A percentile compares a stretch with the other conserved stretches of the same genome.
These are phyloP conservation scores for Lactuca sativa DNA, from an alignment of 129 eudicot species.

Conservation along the genomic window DNA sequence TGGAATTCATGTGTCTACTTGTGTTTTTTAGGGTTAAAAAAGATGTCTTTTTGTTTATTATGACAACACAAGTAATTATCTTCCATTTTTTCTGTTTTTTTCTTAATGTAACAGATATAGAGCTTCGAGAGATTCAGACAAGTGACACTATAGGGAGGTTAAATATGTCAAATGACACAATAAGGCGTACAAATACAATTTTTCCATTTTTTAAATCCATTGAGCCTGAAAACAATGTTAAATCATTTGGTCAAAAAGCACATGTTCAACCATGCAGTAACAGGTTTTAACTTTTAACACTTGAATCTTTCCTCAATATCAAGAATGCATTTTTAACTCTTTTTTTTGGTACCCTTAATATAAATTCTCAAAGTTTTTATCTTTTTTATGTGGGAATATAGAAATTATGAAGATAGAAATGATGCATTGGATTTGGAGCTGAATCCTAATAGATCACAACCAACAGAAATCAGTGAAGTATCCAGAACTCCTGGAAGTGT, in stretches of 20 bases:
- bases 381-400: slow-evolving; percentile 15
- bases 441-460: slow-evolving; percentile 38
- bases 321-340: background rate
- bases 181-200: background rate
- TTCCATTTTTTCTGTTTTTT: slow-evolving; percentile 9
- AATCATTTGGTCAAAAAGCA: slow-evolving; percentile 22
- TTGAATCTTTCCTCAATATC: background rate
- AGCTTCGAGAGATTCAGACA: slow-evolving; percentile 33
- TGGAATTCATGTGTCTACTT: too few species aligned
- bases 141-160: slow-evolving; percentile 27
- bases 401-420: slow-evolving; percentile 28
- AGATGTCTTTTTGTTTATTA: background rate
- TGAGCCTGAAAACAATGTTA: slow-evolving; percentile 28
- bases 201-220: slow-evolving; percentile 34
- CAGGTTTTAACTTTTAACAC: slow-evolving; percentile 31
- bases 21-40: background rate
- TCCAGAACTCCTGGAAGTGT: slow-evolving; percentile 47
- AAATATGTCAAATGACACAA: slow-evolving; percentile 29
- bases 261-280: slow-evolving; percentile 26
- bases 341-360: slow-evolving; percentile 10
- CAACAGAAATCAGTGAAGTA: slow-evolving; percentile 24
- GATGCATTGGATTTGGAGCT: slow-evolving; percentile 29
- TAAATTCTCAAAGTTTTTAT: slow-evolving; percentile 5
- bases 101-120: slow-evolving; percentile 24
- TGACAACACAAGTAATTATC: background rate